phyloP scores from a whole-genome alignment of 129 eudicot genomes.

The Centella asiatica region DNA sequence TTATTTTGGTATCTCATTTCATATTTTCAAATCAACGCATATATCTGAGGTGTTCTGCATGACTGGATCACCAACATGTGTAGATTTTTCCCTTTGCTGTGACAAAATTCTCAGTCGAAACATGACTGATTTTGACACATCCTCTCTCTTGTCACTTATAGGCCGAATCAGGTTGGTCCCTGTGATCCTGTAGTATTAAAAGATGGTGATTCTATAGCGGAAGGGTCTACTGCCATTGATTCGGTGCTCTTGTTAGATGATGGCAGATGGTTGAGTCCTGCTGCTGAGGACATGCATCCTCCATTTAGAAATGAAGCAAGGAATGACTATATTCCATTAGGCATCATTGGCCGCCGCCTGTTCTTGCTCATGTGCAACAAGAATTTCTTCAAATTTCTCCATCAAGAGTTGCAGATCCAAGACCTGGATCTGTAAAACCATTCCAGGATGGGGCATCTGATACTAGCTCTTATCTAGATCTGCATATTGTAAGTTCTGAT shows the following conservation, averaged over 20 bases:
- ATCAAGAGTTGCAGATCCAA: slow-evolving; percentile 87
- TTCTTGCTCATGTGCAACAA: slow-evolving; percentile 83
- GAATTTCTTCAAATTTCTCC: slow-evolving; percentile 79
- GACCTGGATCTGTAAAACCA: slow-evolving; percentile 78
- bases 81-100: no score
- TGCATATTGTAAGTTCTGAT: slow-evolving; percentile 64
- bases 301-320: slow-evolving; percentile 27
- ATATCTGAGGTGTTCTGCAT: neutral
- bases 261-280: slow-evolving; percentile 68
- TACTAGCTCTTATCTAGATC: slow-evolving; percentile 68
- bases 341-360: slow-evolving; percentile 90
- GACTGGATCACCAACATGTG: neutral
- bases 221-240: slow-evolving; percentile 60
- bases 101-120: neutral
- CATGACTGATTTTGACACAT: slow-evolving; percentile 5
- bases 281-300: slow-evolving; percentile 26
- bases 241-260: slow-evolving; percentile 81
- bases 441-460: slow-evolving; percentile 46
- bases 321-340: slow-evolving; percentile 30
- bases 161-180: slow-evolving; percentile 50
- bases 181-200: slow-evolving; percentile 29
- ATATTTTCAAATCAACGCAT: neutral
- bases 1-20: no score
- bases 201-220: slow-evolving; percentile 33
- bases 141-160: slow-evolving; percentile 21